These are phyloP conservation scores for Candida xiaguanensis DNA, from an alignment of 805 yeast species.

Conservation along the genomic window DNA sequence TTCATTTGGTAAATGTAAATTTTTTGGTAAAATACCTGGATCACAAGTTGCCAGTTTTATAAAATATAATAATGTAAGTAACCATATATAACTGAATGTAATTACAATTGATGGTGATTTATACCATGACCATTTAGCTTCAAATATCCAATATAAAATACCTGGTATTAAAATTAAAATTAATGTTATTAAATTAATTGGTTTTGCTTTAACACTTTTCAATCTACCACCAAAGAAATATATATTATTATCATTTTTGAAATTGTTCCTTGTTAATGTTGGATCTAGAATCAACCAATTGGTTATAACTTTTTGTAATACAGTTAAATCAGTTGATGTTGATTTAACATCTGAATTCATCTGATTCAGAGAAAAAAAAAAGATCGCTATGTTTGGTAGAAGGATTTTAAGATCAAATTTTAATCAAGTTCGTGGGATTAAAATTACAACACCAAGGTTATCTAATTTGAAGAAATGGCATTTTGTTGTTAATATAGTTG, in stretches of 20 bases:
- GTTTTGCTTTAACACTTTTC: slow-evolving; percentile 39
- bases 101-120: slow-evolving; percentile 55
- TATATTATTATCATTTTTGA: slow-evolving; percentile 39
- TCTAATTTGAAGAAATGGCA: slow-evolving; percentile 3
- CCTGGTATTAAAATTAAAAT: slow-evolving; percentile 39
- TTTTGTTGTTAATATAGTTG: slow-evolving; percentile 27
- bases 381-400: background rate
- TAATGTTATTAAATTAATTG: slow-evolving; percentile 36
- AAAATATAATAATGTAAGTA: slow-evolving; percentile 44
- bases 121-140: slow-evolving; percentile 54
- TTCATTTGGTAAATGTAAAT: slow-evolving; percentile 53
- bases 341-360: background rate
- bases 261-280: slow-evolving; percentile 25
- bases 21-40: slow-evolving; percentile 69
- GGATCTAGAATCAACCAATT: slow-evolving; percentile 31
- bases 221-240: slow-evolving; percentile 68
- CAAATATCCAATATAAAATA: slow-evolving; percentile 48
- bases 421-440: background rate
- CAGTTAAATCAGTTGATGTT: slow-evolving; percentile 3
- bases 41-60: slow-evolving; percentile 52
- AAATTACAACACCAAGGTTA: background rate
- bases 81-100: slow-evolving; percentile 57
- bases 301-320: slow-evolving; percentile 16
- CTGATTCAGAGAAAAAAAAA: background rate
- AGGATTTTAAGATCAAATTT: background rate